Conservation (phyloP, 2,329 filamentous ascomycete genomes). For the Fusarium sp. region DNA sequence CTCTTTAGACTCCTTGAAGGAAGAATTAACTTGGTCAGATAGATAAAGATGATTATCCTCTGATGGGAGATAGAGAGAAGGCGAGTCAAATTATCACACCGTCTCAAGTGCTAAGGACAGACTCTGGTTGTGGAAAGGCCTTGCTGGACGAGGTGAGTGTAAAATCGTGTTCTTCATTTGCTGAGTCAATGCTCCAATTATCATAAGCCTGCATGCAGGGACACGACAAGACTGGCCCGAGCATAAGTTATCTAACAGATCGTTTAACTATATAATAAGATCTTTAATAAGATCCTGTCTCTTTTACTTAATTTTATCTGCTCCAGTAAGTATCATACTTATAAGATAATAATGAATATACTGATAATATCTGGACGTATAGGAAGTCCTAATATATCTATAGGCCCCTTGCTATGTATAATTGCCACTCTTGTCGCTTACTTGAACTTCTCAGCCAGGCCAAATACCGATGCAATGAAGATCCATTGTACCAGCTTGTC, state of each 20-base stretch:
- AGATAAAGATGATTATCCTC: too few species aligned
- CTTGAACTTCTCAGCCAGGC: not conserved
- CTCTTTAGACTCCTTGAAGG: not conserved
- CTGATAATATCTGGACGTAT: not conserved
- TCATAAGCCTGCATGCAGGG: not conserved
- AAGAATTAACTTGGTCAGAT: too few species aligned
- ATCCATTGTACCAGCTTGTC: not conserved
- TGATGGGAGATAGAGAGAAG: not conserved
- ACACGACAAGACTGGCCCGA: not conserved
- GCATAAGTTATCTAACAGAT: not conserved
- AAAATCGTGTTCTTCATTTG: not conserved
- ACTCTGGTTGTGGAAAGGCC: not conserved
- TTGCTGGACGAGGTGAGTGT: not conserved
- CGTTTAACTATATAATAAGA: not conserved
- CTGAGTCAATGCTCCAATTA: not conserved
- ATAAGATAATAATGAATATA: not conserved
- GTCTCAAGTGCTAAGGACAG: not conserved
- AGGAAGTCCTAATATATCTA: not conserved
- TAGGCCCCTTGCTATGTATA: not conserved
- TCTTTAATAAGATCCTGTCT: not conserved
- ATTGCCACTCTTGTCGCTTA: not conserved
- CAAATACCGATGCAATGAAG: not conserved
- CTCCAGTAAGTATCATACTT: not conserved
- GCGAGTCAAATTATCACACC: not conserved
- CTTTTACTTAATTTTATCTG: not conserved